A percentile compares a stretch with the other conserved stretches of the same genome.
These are phyloP conservation scores for Aphanomyces cochlioides DNA, from an alignment of 352 stramenopile species.

Conservation along the genomic window DNA sequence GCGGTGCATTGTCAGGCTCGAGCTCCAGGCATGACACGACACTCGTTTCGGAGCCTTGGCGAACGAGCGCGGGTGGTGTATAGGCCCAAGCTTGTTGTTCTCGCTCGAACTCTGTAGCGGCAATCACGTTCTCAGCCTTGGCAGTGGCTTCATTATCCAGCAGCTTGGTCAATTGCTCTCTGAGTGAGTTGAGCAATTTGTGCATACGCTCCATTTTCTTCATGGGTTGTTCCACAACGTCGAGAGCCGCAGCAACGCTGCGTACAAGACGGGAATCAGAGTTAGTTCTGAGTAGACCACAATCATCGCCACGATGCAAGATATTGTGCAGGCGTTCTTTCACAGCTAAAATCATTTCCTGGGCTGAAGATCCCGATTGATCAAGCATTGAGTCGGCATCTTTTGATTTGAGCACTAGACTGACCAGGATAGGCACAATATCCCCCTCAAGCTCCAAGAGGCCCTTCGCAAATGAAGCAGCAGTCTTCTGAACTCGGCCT, in stretches of 20 bases:
- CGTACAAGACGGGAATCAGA: conserved; percentile 76
- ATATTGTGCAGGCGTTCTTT: conserved; percentile 86
- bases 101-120: conserved; percentile 66
- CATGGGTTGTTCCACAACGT: conserved; percentile 90
- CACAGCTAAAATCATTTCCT: conserved; percentile 87
- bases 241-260: conserved; percentile 70
- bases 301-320: conserved; percentile 80
- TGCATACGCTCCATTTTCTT: conserved; percentile 89
- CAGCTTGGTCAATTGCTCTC: conserved; percentile 83
- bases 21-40: conserved; percentile 27
- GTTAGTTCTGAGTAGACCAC: conserved; percentile 59
- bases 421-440: conserved; percentile 98
- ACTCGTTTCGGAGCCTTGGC: conserved; percentile 34
- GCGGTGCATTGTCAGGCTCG: neutral
- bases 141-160: conserved; percentile 74
- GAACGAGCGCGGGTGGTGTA: conserved; percentile 24
- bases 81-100: conserved; percentile 31
- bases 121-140: conserved; percentile 47
- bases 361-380: conserved; percentile 93
- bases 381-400: conserved; percentile 97
- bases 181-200: conserved; percentile 91
- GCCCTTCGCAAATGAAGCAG: conserved; percentile 98
- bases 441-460: conserved; percentile 98
- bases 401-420: conserved; percentile 86
- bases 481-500: conserved; percentile 99